Conservation (phyloP, 2,329 filamentous ascomycete species). For the Metarhizium anisopliae region DNA sequence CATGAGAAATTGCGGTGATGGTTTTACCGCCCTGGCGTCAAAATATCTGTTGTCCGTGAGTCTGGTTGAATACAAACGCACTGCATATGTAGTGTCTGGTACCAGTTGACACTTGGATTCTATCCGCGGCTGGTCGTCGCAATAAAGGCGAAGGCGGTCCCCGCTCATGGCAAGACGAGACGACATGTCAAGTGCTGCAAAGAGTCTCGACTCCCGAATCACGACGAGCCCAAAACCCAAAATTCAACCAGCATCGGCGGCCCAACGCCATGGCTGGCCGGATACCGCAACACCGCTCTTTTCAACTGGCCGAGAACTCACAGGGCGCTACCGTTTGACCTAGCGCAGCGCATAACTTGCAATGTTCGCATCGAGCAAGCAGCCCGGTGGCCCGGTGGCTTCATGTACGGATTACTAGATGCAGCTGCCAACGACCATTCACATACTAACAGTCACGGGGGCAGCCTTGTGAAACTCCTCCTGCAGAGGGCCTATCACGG, state of each 20-base stretch:
- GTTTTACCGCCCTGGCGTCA: too few relatives aligned
- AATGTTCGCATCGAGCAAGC: not conserved
- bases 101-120: too few relatives aligned
- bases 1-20: too few relatives aligned
- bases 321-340: not conserved
- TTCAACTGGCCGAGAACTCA: not conserved
- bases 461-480: not conserved
- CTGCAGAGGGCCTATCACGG: not conserved
- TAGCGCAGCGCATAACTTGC: not conserved
- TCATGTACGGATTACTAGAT: not conserved
- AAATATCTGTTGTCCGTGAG: too few relatives aligned
- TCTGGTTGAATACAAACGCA: too few relatives aligned
- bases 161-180: too few relatives aligned
- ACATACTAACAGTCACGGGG: not conserved
- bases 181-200: too few relatives aligned
- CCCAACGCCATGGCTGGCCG: slow-evolving; percentile 19
- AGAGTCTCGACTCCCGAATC: not conserved
- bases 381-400: not conserved
- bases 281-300: not conserved
- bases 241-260: slow-evolving; percentile 7
- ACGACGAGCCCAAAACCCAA: slow-evolving; percentile 1
- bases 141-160: too few relatives aligned
- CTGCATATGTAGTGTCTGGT: too few relatives aligned
- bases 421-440: not conserved
- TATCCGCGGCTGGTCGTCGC: too few relatives aligned